phyloP scores from a whole-genome alignment of 768 basidiomycete genomes.

The Boletus subparvulus region DNA sequence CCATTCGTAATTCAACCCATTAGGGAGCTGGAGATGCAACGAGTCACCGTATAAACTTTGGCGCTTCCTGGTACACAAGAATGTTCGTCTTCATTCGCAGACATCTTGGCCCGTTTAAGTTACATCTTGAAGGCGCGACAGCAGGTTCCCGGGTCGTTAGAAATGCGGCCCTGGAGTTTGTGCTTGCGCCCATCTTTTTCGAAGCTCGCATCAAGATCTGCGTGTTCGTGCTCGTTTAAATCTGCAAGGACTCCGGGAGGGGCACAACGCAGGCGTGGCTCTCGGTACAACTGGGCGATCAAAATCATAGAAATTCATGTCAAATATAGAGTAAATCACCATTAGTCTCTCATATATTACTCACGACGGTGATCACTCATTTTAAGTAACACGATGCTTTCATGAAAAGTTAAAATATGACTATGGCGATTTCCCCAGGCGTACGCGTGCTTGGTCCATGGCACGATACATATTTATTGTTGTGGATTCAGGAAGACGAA shows the following conservation, averaged over 20 bases:
- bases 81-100: too few species aligned
- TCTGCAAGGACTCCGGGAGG: too few species aligned
- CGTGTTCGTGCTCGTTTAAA: too few species aligned
- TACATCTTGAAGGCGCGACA: too few species aligned
- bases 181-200: too few species aligned
- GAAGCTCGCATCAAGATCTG: too few species aligned
- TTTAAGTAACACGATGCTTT: not conserved
- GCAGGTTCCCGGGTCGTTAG: too few species aligned
- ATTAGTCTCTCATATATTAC: conserved; percentile 7
- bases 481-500: conserved; percentile 46
- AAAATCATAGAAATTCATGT: not conserved
- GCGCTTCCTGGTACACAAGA: too few species aligned
- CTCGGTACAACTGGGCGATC: not conserved
- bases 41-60: not conserved
- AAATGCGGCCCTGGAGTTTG: too few species aligned
- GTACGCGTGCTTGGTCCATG: conserved; percentile 51
- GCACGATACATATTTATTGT: conserved; percentile 60
- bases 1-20: conserved; percentile 65
- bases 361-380: conserved; percentile 4
- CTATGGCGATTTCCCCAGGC: conserved; percentile 24
- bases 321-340: conserved; percentile 15
- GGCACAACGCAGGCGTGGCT: too few species aligned
- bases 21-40: conserved; percentile 44
- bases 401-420: conserved; percentile 1
- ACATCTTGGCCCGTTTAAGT: too few species aligned